A percentile compares a stretch with the other conserved stretches of the same genome.
phyloP scores from a whole-genome alignment of 225 moss, liverwort and hornwort species.

The Physcomitrellopsis africana region DNA sequence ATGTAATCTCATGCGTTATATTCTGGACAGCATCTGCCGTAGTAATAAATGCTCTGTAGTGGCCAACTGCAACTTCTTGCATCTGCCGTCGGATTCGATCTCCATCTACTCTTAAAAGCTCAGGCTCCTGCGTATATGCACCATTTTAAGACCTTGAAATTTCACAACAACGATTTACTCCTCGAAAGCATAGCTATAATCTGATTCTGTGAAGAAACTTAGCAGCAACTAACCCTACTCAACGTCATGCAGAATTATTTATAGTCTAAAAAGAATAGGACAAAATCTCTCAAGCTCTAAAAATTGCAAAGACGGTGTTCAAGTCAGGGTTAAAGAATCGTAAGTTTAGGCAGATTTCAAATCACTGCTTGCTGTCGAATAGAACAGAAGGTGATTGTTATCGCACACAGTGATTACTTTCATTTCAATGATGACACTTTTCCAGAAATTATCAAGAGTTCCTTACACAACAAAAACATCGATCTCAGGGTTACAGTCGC shows the following conservation, averaged over 20 bases:
- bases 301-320: too few relatives aligned
- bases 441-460: too few relatives aligned
- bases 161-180: not conserved
- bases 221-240: not conserved
- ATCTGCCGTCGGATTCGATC: conserved; percentile 95
- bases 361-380: too few relatives aligned
- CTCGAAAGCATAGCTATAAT: not conserved
- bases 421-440: too few relatives aligned
- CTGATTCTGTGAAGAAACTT: not conserved
- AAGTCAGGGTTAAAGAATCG: too few relatives aligned
- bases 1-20: conserved; percentile 84
- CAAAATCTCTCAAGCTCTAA: too few relatives aligned
- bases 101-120: conserved; percentile 89
- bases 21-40: conserved; percentile 95
- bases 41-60: conserved; percentile 93
- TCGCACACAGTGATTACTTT: too few relatives aligned
- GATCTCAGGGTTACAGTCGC: too few relatives aligned
- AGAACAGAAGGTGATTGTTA: too few relatives aligned
- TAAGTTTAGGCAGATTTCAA: too few relatives aligned
- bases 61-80: conserved; percentile 97
- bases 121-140: conserved; percentile 75
- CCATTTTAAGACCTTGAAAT: conserved; percentile 14
- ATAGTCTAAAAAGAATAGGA: too few relatives aligned
- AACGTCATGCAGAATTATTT: not conserved
- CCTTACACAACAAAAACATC: too few relatives aligned